Base-by-base conservation (phyloP, 768 basidiomycete species). In the Holtermanniella nyarrowii region DNA sequence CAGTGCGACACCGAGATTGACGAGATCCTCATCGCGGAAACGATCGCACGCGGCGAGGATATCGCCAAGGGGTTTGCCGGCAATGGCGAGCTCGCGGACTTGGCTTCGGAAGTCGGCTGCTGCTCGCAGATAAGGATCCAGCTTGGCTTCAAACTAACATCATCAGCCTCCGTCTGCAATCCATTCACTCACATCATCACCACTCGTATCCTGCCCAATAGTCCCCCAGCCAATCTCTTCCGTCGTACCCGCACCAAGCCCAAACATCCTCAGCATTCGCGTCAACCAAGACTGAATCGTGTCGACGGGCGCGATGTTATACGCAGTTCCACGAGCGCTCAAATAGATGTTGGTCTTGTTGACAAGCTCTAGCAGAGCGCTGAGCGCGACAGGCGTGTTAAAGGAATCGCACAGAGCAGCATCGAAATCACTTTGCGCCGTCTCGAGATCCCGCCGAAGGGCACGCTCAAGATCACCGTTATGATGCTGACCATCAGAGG, bases 391-490 rank as follows among this genome's bases (percentile, higher is more conserved):
- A 2, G 90, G 88, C 0, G 95, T 97, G 69, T 97, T 91, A 78
- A 97, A 95, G 0, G 91, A 96, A 71, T 99, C 93, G 72, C 86
- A 91, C 44, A 99, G 81, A 0, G 90, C 86, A 12, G 74, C 76
- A 48, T 88, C 82, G 78, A 99, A 93, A 5, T 79, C 76, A 40
- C 77, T 60, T 69, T 91, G 91, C 44, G 82, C 80, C 48, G 80
- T 75, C 58, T 85, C 77, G 27, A 91, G 76, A 60, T 76, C 78
- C 39, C 74, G 74, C 44, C 79, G 77, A 44, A 97, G 72, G 39
- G 84, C 81, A 43, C 74, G 77, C 70, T 99, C 95, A 4, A 74
- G 74, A 20, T 59, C 56, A 22, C 75, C 66, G 55, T 70, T 74
- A 56, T 74, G 69, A 49, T 77, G 75, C 40, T 62, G 55, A 0